Evolutionary conservation across 2,329 filamentous ascomycete genomes (phyloP).

Genomic region (Fusarium redolens): DNA sequence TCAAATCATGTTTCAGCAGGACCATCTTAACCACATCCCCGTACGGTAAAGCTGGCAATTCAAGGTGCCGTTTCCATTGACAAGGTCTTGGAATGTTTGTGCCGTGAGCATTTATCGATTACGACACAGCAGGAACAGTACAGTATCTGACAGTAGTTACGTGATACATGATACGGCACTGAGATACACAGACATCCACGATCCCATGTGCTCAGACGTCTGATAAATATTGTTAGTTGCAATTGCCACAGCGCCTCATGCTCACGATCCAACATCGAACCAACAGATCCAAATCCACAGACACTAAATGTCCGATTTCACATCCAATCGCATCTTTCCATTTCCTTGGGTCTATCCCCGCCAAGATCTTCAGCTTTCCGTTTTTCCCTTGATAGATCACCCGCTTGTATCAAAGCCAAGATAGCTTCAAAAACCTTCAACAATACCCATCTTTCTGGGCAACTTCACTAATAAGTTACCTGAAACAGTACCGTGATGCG

Average conservation of each 20-base stretch:
- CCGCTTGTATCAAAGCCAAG: constrained; percentile 8
- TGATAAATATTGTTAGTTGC: background rate
- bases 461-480: constrained; percentile 19
- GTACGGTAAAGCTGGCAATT: background rate
- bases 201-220: background rate
- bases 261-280: background rate
- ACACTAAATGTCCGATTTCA: background rate
- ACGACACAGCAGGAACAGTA: background rate
- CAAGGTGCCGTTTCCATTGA: background rate
- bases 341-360: background rate
- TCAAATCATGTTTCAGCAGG: constrained; percentile 1
- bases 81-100: background rate
- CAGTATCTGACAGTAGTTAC: background rate
- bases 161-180: background rate
- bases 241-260: background rate
- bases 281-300: background rate
- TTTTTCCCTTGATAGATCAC: background rate
- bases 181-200: background rate
- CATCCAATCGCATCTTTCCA: constrained; percentile 22
- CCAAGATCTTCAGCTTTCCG: constrained; percentile 17
- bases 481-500: constrained; percentile 23
- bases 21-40: background rate
- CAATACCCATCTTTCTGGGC: constrained; percentile 5
- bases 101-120: background rate
- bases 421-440: constrained; percentile 20